Conservation (phyloP, 306 rosid species). For the Abrus precatorius region DNA sequence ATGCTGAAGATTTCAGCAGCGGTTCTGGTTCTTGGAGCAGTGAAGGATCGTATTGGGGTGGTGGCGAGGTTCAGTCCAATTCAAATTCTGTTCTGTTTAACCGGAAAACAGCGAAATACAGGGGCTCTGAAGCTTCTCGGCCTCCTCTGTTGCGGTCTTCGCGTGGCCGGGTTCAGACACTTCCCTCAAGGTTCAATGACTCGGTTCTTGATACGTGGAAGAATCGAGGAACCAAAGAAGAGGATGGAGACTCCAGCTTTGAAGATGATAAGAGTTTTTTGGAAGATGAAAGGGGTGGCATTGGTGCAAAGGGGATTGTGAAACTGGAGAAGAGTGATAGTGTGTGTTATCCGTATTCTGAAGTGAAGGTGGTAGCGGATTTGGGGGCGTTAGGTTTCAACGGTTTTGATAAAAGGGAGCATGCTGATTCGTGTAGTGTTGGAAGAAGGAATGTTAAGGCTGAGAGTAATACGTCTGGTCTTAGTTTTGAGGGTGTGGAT, state of each 20-base stretch:
- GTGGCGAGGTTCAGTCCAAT: slow-evolving; percentile 66
- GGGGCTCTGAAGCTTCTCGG: slow-evolving; percentile 39
- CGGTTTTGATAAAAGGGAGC: slow-evolving; percentile 39
- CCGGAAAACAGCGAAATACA: slow-evolving; percentile 36
- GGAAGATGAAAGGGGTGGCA: slow-evolving; percentile 44
- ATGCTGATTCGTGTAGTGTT: slow-evolving; percentile 44
- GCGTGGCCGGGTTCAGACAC: slow-evolving; percentile 74
- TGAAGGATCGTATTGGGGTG: slow-evolving; percentile 64
- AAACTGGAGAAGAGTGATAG: slow-evolving; percentile 51
- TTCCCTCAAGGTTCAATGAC: slow-evolving; percentile 77
- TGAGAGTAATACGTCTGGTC: slow-evolving; percentile 54
- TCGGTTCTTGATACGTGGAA: slow-evolving; percentile 68
- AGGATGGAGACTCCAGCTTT: slow-evolving; percentile 52
- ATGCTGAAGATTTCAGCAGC: slow-evolving; percentile 67
- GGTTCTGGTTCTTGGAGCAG: slow-evolving; percentile 71
- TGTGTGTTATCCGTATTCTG: slow-evolving; percentile 42
- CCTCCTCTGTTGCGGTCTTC: slow-evolving; percentile 70
- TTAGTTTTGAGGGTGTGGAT: slow-evolving; percentile 56
- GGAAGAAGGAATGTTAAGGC: slow-evolving; percentile 36
- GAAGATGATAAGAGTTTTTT: slow-evolving; percentile 56
- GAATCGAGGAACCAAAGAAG: slow-evolving; percentile 51
- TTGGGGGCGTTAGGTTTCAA: slow-evolving; percentile 41
- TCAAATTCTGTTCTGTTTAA: slow-evolving; percentile 54
- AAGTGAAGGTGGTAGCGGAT: slow-evolving; percentile 50
- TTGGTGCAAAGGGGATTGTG: slow-evolving; percentile 40